Evolutionary conservation across 2,329 filamentous ascomycete genomes (phyloP), one percentile per base, ranked within the genome.

Genomic region (Massarina eburnea): DNA sequence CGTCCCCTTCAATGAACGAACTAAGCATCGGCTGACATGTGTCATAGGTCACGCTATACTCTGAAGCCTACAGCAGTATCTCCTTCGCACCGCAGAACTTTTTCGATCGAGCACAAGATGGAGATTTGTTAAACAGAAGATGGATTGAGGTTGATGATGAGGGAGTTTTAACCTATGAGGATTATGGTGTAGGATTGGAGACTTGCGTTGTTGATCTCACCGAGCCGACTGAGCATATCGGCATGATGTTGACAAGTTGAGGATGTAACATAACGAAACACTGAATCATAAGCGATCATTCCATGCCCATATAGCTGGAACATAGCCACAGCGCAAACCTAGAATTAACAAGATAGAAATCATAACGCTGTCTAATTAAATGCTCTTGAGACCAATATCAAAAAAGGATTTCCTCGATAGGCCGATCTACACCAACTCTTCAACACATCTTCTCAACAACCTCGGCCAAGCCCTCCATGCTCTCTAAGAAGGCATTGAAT

Each of bases 81-180:
- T 39, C 52, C 1, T 52, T 58, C n/a, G 52, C 50, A 3, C 52
- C 51, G 14, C 54, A 58, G n/a, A 59, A 57, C 34, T 59, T 57
- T 49, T 56, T 61, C 21, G 49, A 57, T 39, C 45, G 55, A 14
- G 54, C 53, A 6, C 54, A 59, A 27, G 55, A 57, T 29, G 51
- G 56, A 9, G 52, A 60, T 42, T 26, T 58, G 37, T 30, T 54
- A 38, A 56, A 59, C 44, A 30, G 52, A 21, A 52, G 56, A 29
- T 57, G 52, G 53, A 54, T 57, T 5, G 46, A 52, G 33, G 51
- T 55, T 6, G 40, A 59, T 34, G 10, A 21, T 5, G 49, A 49
- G 14, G 52, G 39, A 10, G 17, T 54, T 32, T 43, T 58, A 19
- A 51, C 44, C 3, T 54, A 44, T 33, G 43, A 61, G 26, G 50